phyloP scores from a whole-genome alignment of 495 filamentous ascomycete genomes.

The Podospora didyma region DNA sequence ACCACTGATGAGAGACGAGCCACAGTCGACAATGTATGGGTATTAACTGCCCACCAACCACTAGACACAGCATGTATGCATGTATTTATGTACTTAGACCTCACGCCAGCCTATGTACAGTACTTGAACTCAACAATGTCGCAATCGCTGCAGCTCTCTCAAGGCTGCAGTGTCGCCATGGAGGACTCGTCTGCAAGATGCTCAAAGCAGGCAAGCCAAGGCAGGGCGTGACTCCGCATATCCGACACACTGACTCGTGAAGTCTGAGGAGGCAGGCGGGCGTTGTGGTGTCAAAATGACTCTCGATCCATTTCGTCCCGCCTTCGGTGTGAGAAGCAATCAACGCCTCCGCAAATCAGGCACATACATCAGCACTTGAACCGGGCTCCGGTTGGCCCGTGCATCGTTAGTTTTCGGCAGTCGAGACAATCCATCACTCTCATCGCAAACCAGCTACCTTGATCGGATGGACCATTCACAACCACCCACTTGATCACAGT shows the following conservation, averaged over 20 bases:
- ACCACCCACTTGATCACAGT: no score
- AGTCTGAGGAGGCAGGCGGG: constrained; percentile 1
- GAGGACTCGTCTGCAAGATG: constrained; percentile 4
- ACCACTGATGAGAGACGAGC: no score
- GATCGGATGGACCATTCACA: neutral
- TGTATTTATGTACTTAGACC: neutral
- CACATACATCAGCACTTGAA: constrained; percentile 8
- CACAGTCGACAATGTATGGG: constrained; percentile 8
- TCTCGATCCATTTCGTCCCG: constrained; percentile 20
- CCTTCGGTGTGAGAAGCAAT: constrained; percentile 25
- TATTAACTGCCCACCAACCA: constrained; percentile 17
- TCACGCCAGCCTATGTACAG: no score
- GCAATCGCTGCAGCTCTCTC: constrained; percentile 1
- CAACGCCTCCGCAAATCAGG: constrained; percentile 9
- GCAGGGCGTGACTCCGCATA: constrained; percentile 6
- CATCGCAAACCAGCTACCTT: neutral
- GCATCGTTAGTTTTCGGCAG: neutral
- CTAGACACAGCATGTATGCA: neutral
- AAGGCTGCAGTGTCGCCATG: neutral
- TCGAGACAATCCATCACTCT: neutral
- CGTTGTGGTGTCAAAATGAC: neutral
- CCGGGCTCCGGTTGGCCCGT: constrained; percentile 4
- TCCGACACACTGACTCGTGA: constrained; percentile 5
- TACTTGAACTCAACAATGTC: neutral
- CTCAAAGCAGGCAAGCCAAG: constrained; percentile 3